phyloP scores from a whole-genome alignment of 768 basidiomycete genomes.

The Fomitopsis serialis region DNA sequence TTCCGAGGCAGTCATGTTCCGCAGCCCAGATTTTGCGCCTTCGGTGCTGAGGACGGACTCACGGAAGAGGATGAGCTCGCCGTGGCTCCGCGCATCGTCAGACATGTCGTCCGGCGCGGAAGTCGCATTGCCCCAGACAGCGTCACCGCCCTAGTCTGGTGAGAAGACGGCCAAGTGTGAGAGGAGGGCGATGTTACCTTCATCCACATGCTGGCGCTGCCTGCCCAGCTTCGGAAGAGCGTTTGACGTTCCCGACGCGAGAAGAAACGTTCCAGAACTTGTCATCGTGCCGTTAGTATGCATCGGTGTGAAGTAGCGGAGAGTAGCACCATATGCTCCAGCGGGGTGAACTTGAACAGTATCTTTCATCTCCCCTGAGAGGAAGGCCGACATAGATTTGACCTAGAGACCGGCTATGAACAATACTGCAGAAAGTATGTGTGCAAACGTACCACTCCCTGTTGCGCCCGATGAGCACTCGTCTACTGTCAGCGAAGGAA shows the following conservation, averaged over 20 bases:
- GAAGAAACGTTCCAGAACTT: constrained; percentile 86
- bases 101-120: constrained; percentile 77
- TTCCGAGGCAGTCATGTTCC: constrained; percentile 76
- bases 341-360: constrained; percentile 83
- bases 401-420: constrained; percentile 37
- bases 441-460: constrained; percentile 65
- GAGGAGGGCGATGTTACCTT: constrained; percentile 47
- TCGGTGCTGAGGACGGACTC: constrained; percentile 14
- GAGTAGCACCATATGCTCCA: constrained; percentile 59
- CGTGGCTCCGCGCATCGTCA: constrained; percentile 58
- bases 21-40: constrained; percentile 15
- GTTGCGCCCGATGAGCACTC: background rate
- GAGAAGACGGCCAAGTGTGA: background rate
- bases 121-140: constrained; percentile 74
- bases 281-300: background rate
- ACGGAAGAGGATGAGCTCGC: constrained; percentile 81
- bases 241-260: constrained; percentile 83
- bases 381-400: constrained; percentile 92
- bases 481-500: too few relatives aligned
- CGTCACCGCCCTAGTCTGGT: constrained; percentile 63
- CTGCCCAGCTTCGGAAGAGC: constrained; percentile 93
- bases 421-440: background rate
- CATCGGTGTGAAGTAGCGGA: background rate
- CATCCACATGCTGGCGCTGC: constrained; percentile 90
- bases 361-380: constrained; percentile 95